Evolutionary conservation across 805 yeast species (phyloP).

Genomic region (Kodamaea sagamina): DNA sequence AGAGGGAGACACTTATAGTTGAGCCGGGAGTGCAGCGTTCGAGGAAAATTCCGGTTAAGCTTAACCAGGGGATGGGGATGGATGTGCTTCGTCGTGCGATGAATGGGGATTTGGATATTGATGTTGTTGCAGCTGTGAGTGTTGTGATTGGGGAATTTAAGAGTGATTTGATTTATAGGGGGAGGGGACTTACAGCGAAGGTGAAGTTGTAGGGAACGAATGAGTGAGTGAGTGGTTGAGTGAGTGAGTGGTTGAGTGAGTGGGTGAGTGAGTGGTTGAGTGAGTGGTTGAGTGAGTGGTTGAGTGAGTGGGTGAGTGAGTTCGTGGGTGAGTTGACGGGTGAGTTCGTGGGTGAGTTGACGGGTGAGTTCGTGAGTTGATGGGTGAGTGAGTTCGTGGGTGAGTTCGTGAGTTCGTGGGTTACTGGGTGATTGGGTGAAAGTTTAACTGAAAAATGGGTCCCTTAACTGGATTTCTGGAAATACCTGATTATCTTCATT

Average conservation of each 20-base stretch:
- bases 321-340: too few species aligned
- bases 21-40: conserved; percentile 57
- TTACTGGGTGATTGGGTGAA: too few species aligned
- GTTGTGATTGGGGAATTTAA: conserved; percentile 42
- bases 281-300: too few species aligned
- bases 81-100: conserved; percentile 52
- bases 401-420: too few species aligned
- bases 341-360: too few species aligned
- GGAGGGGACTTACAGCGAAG: conserved; percentile 35
- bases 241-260: background rate
- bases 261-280: too few species aligned
- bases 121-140: conserved; percentile 46
- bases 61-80: conserved; percentile 48
- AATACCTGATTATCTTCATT: too few species aligned
- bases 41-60: conserved; percentile 50
- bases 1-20: conserved; percentile 41
- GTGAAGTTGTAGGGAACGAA: conserved; percentile 4
- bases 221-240: background rate
- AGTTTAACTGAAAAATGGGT: too few species aligned
- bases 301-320: too few species aligned
- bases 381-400: too few species aligned
- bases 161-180: conserved; percentile 47
- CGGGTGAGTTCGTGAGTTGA: too few species aligned
- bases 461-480: too few species aligned
- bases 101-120: conserved; percentile 51